Conservation (phyloP, 306 rosid species). For the Phaseolus lunatus region DNA sequence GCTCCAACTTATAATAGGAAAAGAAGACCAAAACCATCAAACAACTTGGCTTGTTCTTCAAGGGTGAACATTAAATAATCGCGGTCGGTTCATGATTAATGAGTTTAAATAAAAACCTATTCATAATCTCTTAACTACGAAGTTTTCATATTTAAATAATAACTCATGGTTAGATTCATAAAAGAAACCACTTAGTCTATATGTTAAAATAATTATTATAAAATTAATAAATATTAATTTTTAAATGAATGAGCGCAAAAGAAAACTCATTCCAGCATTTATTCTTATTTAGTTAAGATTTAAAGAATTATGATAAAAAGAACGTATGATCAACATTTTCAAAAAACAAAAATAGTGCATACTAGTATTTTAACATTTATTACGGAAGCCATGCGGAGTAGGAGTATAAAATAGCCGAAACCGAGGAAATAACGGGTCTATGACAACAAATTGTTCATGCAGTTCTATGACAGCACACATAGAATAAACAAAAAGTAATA, state of each 20-base stretch:
- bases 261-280: too few relatives aligned
- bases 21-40: not conserved
- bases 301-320: not conserved
- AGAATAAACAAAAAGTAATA: not conserved
- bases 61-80: not conserved
- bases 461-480: not conserved
- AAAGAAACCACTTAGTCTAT: too few relatives aligned
- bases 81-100: not conserved
- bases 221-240: too few relatives aligned
- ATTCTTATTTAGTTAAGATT: not conserved
- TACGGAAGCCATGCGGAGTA: not conserved
- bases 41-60: not conserved
- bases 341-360: not conserved
- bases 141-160: too few relatives aligned
- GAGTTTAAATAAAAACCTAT: too few relatives aligned
- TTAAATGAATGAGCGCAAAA: too few relatives aligned
- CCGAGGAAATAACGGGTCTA: not conserved
- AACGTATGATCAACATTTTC: too few relatives aligned
- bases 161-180: too few relatives aligned
- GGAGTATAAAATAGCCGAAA: not conserved
- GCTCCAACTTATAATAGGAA: not conserved
- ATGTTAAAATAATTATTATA: too few relatives aligned
- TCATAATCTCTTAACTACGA: too few relatives aligned
- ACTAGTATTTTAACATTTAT: not conserved
- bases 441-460: slow-evolving; percentile 1